Evolutionary conservation across 2,329 filamentous ascomycete genomes (phyloP).

Genomic region (Ophiocordyceps australis): DNA sequence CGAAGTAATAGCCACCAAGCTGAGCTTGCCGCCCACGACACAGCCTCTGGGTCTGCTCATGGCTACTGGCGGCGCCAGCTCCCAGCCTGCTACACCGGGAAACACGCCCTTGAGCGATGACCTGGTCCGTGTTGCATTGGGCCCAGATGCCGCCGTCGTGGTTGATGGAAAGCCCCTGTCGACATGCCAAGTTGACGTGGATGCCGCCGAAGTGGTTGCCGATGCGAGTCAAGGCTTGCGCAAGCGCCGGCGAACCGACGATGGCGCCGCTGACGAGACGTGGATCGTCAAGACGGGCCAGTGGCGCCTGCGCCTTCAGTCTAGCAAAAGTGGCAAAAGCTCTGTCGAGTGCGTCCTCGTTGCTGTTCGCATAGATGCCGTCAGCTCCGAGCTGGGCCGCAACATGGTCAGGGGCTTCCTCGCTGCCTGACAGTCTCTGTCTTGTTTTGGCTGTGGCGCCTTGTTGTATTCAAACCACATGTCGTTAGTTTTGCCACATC

Average conservation of each 20-base stretch:
- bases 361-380: constrained; percentile 60
- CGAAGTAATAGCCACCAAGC: constrained; percentile 65
- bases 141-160: constrained; percentile 35
- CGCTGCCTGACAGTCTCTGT: constrained; percentile 7
- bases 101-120: constrained; percentile 55
- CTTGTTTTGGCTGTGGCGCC: no score
- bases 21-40: constrained; percentile 44
- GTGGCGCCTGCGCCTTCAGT: constrained; percentile 53
- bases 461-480: no score
- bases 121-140: constrained; percentile 45
- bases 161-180: constrained; percentile 36
- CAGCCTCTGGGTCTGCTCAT: constrained; percentile 49
- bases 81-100: constrained; percentile 45
- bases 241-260: constrained; percentile 25
- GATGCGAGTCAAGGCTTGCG: constrained; percentile 17
- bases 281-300: constrained; percentile 54
- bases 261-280: constrained; percentile 16
- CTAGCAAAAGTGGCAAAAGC: constrained; percentile 25
- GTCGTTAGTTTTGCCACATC: no score
- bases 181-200: background rate
- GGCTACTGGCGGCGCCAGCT: constrained; percentile 41
- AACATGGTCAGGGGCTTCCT: constrained; percentile 52
- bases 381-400: constrained; percentile 44
- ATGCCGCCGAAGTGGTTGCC: constrained; percentile 6
- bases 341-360: constrained; percentile 54